phyloP scores from a whole-genome alignment of 768 basidiomycete genomes.

The Leccinum imitatum region DNA sequence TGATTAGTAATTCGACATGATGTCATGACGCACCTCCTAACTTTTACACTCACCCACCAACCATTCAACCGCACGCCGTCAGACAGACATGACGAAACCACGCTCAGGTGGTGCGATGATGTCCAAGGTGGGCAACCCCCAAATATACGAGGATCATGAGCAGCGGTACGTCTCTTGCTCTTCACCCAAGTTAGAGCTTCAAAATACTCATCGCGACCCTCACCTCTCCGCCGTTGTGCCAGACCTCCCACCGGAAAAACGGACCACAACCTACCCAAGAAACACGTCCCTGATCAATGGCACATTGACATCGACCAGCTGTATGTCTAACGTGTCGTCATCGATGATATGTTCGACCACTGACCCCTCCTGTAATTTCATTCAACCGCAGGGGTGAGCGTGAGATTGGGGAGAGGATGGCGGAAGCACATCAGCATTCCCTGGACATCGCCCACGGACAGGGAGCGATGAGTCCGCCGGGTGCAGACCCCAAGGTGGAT shows the following conservation, averaged over 20 bases:
- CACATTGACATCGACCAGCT: conserved; percentile 38
- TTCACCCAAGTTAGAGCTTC: not conserved
- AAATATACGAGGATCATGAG: conserved; percentile 47
- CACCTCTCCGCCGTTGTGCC: conserved; percentile 2
- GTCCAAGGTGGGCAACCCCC: conserved; percentile 50
- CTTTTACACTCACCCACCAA: not conserved
- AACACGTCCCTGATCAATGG: conserved; percentile 34
- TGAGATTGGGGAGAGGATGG: conserved; percentile 40
- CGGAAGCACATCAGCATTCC: conserved; percentile 34
- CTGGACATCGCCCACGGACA: conserved; percentile 24
- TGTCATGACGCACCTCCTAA: conserved; percentile 15
- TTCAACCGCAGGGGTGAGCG: conserved; percentile 39
- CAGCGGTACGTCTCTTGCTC: conserved; percentile 39
- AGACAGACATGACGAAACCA: conserved; percentile 18
- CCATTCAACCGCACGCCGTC: not conserved
- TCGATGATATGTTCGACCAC: not conserved
- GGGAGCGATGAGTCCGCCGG: conserved; percentile 31
- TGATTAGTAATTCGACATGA: conserved; percentile 3
- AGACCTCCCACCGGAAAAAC: conserved; percentile 23
- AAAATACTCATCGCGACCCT: not conserved
- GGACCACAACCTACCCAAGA: conserved; percentile 24
- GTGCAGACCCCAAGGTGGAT: conserved; percentile 37
- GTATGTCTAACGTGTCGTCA: conserved; percentile 5
- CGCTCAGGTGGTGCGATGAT: conserved; percentile 42
- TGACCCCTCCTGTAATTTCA: not conserved